Evolutionary conservation across 495 filamentous ascomycete species (phyloP).

Genomic region (Xylaria intraflava): DNA sequence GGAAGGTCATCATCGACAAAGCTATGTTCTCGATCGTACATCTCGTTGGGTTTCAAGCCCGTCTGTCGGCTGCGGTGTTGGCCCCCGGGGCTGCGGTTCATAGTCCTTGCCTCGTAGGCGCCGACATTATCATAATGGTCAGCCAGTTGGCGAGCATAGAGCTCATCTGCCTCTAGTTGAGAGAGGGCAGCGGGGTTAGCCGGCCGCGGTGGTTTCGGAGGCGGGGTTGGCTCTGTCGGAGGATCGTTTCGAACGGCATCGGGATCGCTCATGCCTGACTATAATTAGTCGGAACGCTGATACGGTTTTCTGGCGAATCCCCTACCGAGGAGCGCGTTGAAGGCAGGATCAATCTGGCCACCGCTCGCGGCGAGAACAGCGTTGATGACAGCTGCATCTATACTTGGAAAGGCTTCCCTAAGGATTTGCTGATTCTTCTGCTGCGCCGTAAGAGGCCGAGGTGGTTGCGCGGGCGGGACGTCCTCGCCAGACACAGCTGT

Average conservation of each 20-base stretch:
- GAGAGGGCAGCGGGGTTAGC: slow-evolving; percentile 55
- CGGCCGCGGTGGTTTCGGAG: slow-evolving; percentile 67
- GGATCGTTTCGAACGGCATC: slow-evolving; percentile 62
- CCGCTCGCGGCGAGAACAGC: slow-evolving; percentile 82
- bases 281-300: background rate
- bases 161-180: slow-evolving; percentile 86
- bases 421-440: slow-evolving; percentile 83
- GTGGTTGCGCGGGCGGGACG: slow-evolving; percentile 73
- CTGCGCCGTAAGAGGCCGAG: slow-evolving; percentile 71
- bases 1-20: slow-evolving; percentile 97
- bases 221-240: slow-evolving; percentile 36
- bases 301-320: background rate
- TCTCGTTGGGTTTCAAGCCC: slow-evolving; percentile 40
- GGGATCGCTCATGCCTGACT: slow-evolving; percentile 85
- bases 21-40: slow-evolving; percentile 58
- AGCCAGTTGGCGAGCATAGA: slow-evolving; percentile 87
- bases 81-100: slow-evolving; percentile 36
- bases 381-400: slow-evolving; percentile 76
- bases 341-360: slow-evolving; percentile 85
- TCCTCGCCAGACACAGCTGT: slow-evolving; percentile 35
- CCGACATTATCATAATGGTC: slow-evolving; percentile 71
- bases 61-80: slow-evolving; percentile 39
- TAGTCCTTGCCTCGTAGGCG: slow-evolving; percentile 45
- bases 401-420: slow-evolving; percentile 84
- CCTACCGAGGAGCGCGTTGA: slow-evolving; percentile 86